These are phyloP conservation scores for Plasmodium cynomolgi DNA, from an alignment of 169 alveolate genomes.

Conservation along the genomic window DNA sequence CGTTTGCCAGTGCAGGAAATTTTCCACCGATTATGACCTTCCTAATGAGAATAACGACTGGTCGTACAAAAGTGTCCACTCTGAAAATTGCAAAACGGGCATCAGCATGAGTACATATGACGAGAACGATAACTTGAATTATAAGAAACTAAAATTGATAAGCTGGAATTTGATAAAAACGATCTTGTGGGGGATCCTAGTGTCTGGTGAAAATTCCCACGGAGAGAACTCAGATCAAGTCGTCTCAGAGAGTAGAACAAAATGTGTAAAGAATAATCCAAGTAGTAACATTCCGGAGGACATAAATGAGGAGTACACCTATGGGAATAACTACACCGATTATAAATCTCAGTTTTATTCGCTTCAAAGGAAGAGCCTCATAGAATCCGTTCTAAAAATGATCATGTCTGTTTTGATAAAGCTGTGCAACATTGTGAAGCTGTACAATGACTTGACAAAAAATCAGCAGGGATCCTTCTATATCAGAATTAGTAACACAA, in stretches of 20 bases:
- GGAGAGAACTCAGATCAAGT: constrained; percentile 17
- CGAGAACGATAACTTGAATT: constrained; percentile 45
- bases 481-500: constrained; percentile 26
- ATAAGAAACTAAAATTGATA: constrained; percentile 51
- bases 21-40: not conserved
- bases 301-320: constrained; percentile 8
- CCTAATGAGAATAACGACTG: constrained; percentile 5
- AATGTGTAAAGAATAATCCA: constrained; percentile 21
- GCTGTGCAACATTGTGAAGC: constrained; percentile 64
- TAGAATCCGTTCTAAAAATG: constrained; percentile 74
- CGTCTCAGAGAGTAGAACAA: constrained; percentile 46
- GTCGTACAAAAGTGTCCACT: not conserved
- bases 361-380: constrained; percentile 52
- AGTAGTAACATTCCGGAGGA: constrained; percentile 24
- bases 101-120: not conserved
- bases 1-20: constrained; percentile 19
- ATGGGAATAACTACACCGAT: constrained; percentile 31
- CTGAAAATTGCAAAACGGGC: constrained; percentile 12
- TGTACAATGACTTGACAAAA: constrained; percentile 68
- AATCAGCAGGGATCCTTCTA: constrained; percentile 49
- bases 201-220: constrained; percentile 71
- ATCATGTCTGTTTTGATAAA: constrained; percentile 75
- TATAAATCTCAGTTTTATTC: constrained; percentile 28
- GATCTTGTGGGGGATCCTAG: constrained; percentile 69
- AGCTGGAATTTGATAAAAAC: constrained; percentile 76